phyloP scores from a whole-genome alignment of 1,139 yeast genomes.

The Blastobotrys apis region DNA sequence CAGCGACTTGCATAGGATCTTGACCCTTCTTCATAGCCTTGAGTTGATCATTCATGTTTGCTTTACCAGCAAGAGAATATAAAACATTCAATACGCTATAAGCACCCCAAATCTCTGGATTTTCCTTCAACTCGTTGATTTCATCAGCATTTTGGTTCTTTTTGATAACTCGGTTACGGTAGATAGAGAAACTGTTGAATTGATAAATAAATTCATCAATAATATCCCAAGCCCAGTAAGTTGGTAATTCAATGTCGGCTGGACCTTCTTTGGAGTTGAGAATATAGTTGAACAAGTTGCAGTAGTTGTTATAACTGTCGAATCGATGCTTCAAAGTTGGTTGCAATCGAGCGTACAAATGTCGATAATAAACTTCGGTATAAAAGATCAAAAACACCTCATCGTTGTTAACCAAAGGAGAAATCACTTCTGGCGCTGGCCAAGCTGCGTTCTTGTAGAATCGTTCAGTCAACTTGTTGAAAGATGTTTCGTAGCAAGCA shows the following conservation, averaged over 20 bases:
- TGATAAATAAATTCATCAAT: conserved; percentile 50
- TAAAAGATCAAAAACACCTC: conserved; percentile 43
- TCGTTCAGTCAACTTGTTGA: conserved; percentile 45
- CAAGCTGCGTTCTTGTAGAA: conserved; percentile 42
- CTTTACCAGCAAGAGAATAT: conserved; percentile 44
- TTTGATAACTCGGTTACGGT: conserved; percentile 39
- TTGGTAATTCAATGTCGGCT: conserved; percentile 44
- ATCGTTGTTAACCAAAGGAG: conserved; percentile 43
- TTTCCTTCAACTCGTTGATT: conserved; percentile 38
- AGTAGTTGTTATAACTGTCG: conserved; percentile 47
- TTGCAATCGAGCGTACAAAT: conserved; percentile 42
- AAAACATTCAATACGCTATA: conserved; percentile 46
- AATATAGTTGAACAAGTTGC: conserved; percentile 44
- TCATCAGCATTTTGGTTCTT: conserved; percentile 31
- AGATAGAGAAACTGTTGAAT: conserved; percentile 43
- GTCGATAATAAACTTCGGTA: conserved; percentile 48
- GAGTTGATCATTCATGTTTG: conserved; percentile 43
- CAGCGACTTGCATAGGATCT: conserved; percentile 39
- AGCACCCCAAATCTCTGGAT: conserved; percentile 45
- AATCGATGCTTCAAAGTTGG: conserved; percentile 45
- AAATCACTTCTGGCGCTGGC: conserved; percentile 44
- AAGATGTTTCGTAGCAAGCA: conserved; percentile 43
- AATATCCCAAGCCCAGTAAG: conserved; percentile 49
- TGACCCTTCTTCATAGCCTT: conserved; percentile 37
- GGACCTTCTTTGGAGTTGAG: conserved; percentile 41